Evolutionary conservation across 805 yeast genomes (phyloP).

Genomic region (Saccharomycopsis olivae): DNA sequence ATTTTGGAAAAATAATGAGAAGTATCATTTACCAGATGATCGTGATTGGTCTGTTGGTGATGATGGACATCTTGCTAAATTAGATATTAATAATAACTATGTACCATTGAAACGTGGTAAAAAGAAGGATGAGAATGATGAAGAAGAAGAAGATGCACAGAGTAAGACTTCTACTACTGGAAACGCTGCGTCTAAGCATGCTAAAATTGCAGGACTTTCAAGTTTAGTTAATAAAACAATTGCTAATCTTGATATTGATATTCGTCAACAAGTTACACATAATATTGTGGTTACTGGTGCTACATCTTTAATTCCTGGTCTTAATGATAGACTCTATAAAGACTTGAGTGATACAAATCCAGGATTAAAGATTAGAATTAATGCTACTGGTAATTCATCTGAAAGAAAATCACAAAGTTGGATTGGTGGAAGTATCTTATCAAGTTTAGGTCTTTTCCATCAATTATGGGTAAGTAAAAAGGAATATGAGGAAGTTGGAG

Average conservation of each 20-base stretch:
- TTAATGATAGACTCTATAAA: conserved; percentile 62
- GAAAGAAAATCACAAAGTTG: conserved; percentile 79
- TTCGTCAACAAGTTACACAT: conserved; percentile 78
- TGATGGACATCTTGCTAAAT: conserved; percentile 46
- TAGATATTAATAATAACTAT: conserved; percentile 45
- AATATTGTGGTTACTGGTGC: conserved; percentile 86
- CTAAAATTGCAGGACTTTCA: conserved; percentile 11
- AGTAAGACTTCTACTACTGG: not conserved
- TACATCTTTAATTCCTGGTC: conserved; percentile 67
- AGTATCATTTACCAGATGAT: conserved; percentile 13
- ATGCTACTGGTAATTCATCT: conserved; percentile 65
- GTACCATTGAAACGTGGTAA: conserved; percentile 59
- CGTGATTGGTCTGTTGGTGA: conserved; percentile 26
- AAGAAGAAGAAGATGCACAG: conserved; percentile 21
- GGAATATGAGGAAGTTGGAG: conserved; percentile 84
- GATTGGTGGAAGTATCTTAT: conserved; percentile 86
- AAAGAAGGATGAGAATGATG: conserved; percentile 23
- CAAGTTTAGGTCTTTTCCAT: conserved; percentile 88
- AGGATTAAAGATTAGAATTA: conserved; percentile 74
- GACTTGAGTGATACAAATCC: conserved; percentile 68
- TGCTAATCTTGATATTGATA: conserved; percentile 58
- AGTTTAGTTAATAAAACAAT: conserved; percentile 18
- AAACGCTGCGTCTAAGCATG: not conserved
- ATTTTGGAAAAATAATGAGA: conserved; percentile 13
- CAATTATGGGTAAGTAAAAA: conserved; percentile 86